Conservation (phyloP, 192 early-diverging fungal species). For the Haplosporangium gracile region DNA sequence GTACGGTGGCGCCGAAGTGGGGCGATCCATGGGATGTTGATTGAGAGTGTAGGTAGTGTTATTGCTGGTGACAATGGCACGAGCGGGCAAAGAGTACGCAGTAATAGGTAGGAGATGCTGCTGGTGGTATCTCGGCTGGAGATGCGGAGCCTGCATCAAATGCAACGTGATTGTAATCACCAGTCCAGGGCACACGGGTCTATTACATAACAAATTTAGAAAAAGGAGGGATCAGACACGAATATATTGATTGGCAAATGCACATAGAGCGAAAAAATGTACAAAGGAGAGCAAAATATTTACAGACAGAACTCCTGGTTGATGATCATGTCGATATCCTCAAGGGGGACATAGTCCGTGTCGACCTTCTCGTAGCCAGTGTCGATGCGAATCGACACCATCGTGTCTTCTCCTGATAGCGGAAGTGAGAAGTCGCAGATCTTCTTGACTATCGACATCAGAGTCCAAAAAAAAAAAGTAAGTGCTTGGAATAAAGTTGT, state of each 20-base stretch:
- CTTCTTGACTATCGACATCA: slow-evolving; percentile 11
- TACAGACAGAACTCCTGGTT: slow-evolving; percentile 52
- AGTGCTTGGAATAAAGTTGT: not conserved
- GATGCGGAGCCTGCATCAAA: slow-evolving; percentile 43
- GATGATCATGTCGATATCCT: slow-evolving; percentile 20
- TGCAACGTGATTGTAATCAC: slow-evolving; percentile 29
- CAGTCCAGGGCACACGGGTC: slow-evolving; percentile 17
- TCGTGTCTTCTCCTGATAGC: slow-evolving; percentile 11
- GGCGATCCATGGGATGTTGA: not conserved
- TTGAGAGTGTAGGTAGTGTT: not conserved
- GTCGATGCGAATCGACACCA: slow-evolving; percentile 35
- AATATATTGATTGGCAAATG: not conserved
- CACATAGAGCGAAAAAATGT: not conserved
- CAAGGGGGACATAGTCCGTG: slow-evolving; percentile 36
- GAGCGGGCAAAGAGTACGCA: not conserved
- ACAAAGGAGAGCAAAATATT: not conserved
- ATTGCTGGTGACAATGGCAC: not conserved
- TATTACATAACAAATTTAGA: not conserved
- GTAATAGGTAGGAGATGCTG: not conserved
- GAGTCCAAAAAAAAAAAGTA: not conserved
- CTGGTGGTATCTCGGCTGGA: slow-evolving; percentile 8
- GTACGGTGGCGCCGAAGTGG: not conserved
- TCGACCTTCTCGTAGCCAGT: slow-evolving; percentile 45
- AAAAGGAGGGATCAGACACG: no score
- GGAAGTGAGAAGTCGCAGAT: slow-evolving; percentile 16